Evolutionary conservation across 306 rosid species (phyloP).

Genomic region (Gillenia trifoliata): DNA sequence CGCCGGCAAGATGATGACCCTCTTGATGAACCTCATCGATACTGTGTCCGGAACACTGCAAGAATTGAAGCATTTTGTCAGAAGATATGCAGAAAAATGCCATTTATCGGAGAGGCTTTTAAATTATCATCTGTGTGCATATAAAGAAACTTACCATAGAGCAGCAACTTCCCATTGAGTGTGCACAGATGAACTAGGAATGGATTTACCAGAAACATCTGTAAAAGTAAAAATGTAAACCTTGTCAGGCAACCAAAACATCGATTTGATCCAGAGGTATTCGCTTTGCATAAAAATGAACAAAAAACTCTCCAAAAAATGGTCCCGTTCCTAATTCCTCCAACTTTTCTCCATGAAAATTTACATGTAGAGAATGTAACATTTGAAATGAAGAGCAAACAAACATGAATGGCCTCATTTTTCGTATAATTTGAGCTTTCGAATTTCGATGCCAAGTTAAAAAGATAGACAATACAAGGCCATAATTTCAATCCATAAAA

Average conservation of each 20-base stretch:
- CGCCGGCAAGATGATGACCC: slow-evolving; percentile 38
- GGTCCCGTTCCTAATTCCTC: not conserved
- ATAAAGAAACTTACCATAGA: slow-evolving; percentile 42
- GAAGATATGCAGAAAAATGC: not conserved
- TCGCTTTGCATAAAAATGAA: not conserved
- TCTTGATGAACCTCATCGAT: slow-evolving; percentile 16
- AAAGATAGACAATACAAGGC: no score
- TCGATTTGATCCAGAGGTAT: not conserved
- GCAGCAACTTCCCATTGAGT: slow-evolving; percentile 63
- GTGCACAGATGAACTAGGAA: slow-evolving; percentile 10
- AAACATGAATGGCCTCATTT: not conserved
- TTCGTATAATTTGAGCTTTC: not conserved
- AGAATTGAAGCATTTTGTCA: not conserved
- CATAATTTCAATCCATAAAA: no score
- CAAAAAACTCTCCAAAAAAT: not conserved
- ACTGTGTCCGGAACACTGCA: slow-evolving; percentile 9
- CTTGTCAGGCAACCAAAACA: not conserved
- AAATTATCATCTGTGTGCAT: not conserved
- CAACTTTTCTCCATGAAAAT: not conserved
- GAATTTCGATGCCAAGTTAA: not conserved
- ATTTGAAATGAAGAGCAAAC: no score
- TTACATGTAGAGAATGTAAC: not conserved
- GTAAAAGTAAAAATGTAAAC: not conserved
- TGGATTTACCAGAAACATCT: not conserved
- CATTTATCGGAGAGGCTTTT: not conserved